Conservation (phyloP, 305 asterid species). For the Striga hermonthica region DNA sequence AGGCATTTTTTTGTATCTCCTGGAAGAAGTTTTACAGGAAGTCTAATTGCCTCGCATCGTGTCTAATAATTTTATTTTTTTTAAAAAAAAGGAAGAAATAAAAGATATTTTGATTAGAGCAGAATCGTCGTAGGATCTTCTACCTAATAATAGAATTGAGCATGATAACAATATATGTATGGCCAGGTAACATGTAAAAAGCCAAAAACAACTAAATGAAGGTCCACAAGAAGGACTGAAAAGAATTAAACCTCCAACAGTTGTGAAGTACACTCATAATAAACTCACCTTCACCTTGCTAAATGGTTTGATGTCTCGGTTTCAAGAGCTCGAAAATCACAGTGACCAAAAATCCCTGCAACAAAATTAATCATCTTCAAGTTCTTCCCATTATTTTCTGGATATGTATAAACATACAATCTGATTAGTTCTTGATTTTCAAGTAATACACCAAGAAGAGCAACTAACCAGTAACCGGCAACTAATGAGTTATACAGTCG, state of each 20-base stretch:
- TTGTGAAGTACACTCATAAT: neutral
- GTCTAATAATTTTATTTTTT: too few species aligned
- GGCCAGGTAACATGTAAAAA: neutral
- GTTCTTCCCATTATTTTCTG: neutral
- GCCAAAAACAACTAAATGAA: neutral
- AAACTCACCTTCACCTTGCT: constrained; percentile 13
- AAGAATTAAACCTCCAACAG: neutral
- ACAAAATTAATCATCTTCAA: neutral
- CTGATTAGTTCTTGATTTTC: neutral
- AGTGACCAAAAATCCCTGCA: neutral
- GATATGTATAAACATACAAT: neutral
- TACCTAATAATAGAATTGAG: neutral
- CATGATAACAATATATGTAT: neutral
- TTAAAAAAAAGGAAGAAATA: too few species aligned
- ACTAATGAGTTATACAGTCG: neutral
- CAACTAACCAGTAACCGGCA: neutral
- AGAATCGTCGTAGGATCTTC: neutral
- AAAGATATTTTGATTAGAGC: neutral
- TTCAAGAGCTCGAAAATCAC: neutral
- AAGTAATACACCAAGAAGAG: neutral
- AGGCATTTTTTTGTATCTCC: too few species aligned
- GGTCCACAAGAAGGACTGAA: neutral
- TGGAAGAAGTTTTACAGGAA: neutral
- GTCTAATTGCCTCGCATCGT: neutral
- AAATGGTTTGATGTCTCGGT: neutral